Base-by-base conservation (phyloP, 83 land plant genomes). In the Thuja plicata region DNA sequence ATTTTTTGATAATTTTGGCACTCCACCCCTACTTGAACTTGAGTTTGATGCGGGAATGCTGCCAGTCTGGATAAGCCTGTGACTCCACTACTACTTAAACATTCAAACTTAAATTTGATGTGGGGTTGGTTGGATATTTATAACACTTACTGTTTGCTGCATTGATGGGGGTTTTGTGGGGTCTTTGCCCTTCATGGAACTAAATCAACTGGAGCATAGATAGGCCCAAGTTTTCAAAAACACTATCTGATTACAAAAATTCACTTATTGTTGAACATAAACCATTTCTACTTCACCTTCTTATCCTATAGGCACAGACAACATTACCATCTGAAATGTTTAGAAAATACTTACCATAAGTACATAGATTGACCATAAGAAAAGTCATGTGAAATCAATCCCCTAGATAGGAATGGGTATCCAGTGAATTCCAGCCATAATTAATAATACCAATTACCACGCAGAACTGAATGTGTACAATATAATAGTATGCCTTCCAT, bases 41-140 rank as follows among this genome's bases (percentile, higher is more conserved):
- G 86, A 84, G 48, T 84, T 84, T 84, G 60, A 30, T 84, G 37
- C 30, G 60, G 54, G 86, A 21, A 48, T 84, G 60, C 37, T 43
- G 7, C n/a, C 71, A 66, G 6, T 66, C 30, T 5, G 8, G 71
- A 66, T 66, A 66, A 24, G 27, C 71, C 2, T 24, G 9, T 24
- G 9, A 66, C 71, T 21, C 10, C 71, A 6, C 30, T 10, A 1
- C 2, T 19, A 66, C 71, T 6, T 66, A 0, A 62, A 8, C 71
- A 66, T 8, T 24, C 9, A 21, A 66, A 66, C 30, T 66, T 66
- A 27, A 24, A 27, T 66, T 24, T 66, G 71, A 27, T 66, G n/a
- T 24, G 30, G 30, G 71, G 9, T 27, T 66, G 71, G 71, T 6
- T 66, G 27, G 30, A 27, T 66, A 6, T 66, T 2, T 66, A 27